Base-by-base conservation (phyloP, 2,329 filamentous ascomycete genomes). In the Xylaria sp. region DNA sequence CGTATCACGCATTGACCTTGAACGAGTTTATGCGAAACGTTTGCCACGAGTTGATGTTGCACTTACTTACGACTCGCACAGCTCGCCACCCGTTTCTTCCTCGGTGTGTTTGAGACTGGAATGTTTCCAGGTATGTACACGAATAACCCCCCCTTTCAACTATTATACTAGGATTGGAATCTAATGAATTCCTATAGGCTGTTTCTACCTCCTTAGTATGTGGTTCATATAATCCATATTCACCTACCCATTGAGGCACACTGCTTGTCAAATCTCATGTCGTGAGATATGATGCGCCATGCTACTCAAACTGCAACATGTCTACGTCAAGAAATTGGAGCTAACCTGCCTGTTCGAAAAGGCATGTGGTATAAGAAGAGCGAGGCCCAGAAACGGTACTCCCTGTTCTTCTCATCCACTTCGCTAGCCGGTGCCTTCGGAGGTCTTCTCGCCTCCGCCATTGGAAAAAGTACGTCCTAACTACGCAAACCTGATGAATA, bases 361-460 rank as follows among this genome's bases (percentile, higher is more conserved):
- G 78, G 90, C 59, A 93, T 93, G 87, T 95, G 90, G 92, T 99
- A 97, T 69, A 86, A 87, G 61, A 85, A 93, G 61, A 80, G 80
- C 50, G 94, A 97, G 75, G 91, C 92, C 1, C 93, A 97, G 75
- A 91, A 91, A 69, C 86, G 94, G 35, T 97, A 92, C 76, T 90
- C 87, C 13, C 92, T 97, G 79, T 97, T 97, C 80, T 97, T 97
- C 79, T 87, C 84, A 69, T 90, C 83, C 34, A 92, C 90, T 0
- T 89, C 87, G 0, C 78, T 93, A 2, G 90, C 90, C 1, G 90
- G 90, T 37, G 90, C 91, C 0, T 97, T 96, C 68, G 92, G 91
- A 49, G 92, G 92, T 1, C 81, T 97, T 1, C 80, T 97, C 3
- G 92, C 92, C 0, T 88, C 86, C 1, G 92, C 88, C 0, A 95